Conservation (phyloP, 345 rosid species). For the Corchorus capsularis region DNA sequence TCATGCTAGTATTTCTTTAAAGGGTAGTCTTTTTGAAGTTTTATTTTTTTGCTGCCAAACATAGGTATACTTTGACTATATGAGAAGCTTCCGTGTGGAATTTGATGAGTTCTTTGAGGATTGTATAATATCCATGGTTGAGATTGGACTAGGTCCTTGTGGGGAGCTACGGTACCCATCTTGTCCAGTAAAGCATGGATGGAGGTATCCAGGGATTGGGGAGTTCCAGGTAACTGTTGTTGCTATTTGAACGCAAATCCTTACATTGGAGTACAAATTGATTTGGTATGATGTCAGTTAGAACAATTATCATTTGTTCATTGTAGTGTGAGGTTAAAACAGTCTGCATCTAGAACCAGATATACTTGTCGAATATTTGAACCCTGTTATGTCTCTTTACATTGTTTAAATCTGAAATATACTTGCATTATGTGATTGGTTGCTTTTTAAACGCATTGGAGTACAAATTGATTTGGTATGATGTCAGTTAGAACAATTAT, state of each 20-base stretch:
- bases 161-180: constrained; percentile 97
- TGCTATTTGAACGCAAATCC: constrained; percentile 13
- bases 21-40: not conserved
- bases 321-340: not conserved
- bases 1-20: not conserved
- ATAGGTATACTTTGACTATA: constrained; percentile 95
- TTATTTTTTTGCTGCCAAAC: constrained; percentile 25
- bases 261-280: not conserved
- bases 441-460: not conserved
- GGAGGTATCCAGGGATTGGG: constrained; percentile 99
- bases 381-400: not conserved
- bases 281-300: not conserved
- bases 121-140: constrained; percentile 75
- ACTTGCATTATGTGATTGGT: not conserved
- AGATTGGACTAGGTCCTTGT: constrained; percentile 94
- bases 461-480: not conserved
- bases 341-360: not conserved
- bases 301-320: not conserved
- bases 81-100: constrained; percentile 95
- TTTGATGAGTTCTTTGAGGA: constrained; percentile 71
- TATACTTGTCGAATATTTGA: not conserved
- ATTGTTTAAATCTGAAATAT: constrained; percentile 4
- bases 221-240: constrained; percentile 80
- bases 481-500: constrained; percentile 4
- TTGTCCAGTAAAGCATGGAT: constrained; percentile 93